These are phyloP conservation scores for Suillus spraguei DNA, from an alignment of 768 basidiomycete genomes.

Conservation along the genomic window DNA sequence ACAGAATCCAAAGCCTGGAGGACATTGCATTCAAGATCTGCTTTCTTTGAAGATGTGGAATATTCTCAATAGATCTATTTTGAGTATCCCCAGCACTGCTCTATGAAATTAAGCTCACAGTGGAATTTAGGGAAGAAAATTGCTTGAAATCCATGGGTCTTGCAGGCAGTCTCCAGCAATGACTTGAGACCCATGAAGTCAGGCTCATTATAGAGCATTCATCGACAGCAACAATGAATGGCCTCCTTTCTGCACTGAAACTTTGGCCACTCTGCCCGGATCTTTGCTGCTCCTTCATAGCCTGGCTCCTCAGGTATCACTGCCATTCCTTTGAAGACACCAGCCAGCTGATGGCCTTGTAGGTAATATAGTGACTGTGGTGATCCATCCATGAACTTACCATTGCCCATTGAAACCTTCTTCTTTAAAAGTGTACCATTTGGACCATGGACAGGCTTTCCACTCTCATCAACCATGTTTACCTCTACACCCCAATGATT, in stretches of 20 bases:
- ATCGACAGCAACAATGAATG: constrained; percentile 34
- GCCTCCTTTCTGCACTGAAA: constrained; percentile 15
- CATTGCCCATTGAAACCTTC: constrained; percentile 24
- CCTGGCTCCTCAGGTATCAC: constrained; percentile 31
- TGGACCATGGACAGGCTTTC: no score
- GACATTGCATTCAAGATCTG: no score
- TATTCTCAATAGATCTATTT: no score
- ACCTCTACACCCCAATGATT: no score
- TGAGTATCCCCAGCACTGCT: constrained; percentile 42
- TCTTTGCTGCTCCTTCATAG: background rate
- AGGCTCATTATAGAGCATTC: constrained; percentile 41
- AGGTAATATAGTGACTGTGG: constrained; percentile 23
- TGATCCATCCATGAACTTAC: constrained; percentile 17
- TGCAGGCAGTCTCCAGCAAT: constrained; percentile 30
- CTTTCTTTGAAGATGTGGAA: no score
- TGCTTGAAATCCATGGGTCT: constrained; percentile 25
- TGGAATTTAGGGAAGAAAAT: constrained; percentile 45
- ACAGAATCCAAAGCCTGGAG: no score
- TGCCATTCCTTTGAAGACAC: constrained; percentile 46
- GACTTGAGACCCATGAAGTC: constrained; percentile 42
- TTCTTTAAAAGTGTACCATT: no score
- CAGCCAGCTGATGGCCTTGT: constrained; percentile 16
- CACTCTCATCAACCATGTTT: no score
- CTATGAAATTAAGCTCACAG: constrained; percentile 41
- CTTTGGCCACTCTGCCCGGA: constrained; percentile 16